Evolutionary conservation across 305 asterid species (phyloP).

Genomic region (Fraxinus xanthoxyloides): DNA sequence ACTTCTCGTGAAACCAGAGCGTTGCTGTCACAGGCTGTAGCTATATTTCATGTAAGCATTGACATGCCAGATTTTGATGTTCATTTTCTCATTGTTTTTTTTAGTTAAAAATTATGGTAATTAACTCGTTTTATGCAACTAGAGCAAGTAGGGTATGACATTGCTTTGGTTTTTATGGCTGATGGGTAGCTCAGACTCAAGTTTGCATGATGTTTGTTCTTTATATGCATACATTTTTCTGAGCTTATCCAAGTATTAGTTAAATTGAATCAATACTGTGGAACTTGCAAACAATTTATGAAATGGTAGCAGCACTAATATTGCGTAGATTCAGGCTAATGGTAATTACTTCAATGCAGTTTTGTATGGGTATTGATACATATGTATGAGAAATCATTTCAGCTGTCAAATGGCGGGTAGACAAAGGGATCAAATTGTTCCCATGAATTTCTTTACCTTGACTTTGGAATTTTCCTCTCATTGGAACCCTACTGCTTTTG

Average conservation of each 20-base stretch:
- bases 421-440: no score
- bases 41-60: conserved; percentile 85
- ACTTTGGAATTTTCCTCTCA: background rate
- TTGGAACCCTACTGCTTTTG: background rate
- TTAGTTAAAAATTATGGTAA: background rate
- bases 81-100: background rate
- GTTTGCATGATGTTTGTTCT: background rate
- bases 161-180: background rate
- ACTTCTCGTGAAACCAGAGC: conserved; percentile 74
- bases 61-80: conserved; percentile 11
- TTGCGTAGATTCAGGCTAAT: background rate
- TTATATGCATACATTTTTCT: background rate
- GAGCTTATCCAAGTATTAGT: background rate
- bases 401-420: background rate
- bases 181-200: background rate
- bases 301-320: background rate
- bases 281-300: background rate
- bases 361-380: background rate
- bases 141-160: background rate
- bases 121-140: background rate
- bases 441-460: background rate
- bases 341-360: background rate
- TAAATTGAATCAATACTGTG: background rate
- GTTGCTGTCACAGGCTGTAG: conserved; percentile 85
- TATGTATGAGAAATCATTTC: background rate